Evolutionary conservation across 2,329 filamentous ascomycete genomes (phyloP).

Genomic region (Fusarium xyrophilum): DNA sequence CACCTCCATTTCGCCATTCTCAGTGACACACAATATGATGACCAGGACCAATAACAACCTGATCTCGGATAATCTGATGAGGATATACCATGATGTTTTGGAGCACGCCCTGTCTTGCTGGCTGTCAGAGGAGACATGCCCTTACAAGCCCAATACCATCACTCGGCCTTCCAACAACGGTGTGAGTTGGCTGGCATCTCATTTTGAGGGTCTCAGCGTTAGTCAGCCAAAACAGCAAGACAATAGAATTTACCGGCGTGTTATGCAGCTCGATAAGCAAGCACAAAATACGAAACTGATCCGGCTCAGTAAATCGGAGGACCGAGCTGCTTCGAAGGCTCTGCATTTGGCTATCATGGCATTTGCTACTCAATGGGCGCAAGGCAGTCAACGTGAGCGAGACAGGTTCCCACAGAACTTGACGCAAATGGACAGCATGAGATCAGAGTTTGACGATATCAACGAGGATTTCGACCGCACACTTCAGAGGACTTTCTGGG

Average conservation of each 20-base stretch:
- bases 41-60: conserved; percentile 39
- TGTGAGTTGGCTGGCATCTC: conserved; percentile 40
- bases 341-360: conserved; percentile 59
- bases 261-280: conserved; percentile 55
- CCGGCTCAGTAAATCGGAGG: conserved; percentile 50
- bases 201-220: conserved; percentile 40
- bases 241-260: conserved; percentile 59
- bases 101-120: conserved; percentile 62
- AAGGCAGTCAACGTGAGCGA: conserved; percentile 40
- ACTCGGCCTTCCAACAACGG: conserved; percentile 36
- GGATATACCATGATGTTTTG: conserved; percentile 61
- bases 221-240: conserved; percentile 41
- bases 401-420: conserved; percentile 37
- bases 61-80: conserved; percentile 41
- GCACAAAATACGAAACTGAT: conserved; percentile 51
- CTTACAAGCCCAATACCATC: conserved; percentile 48
- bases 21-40: conserved; percentile 38
- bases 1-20: conserved; percentile 41
- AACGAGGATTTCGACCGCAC: conserved; percentile 49
- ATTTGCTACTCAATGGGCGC: conserved; percentile 58
- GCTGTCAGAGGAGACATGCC: conserved; percentile 61
- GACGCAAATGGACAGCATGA: conserved; percentile 35
- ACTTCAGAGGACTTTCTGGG: conserved; percentile 50
- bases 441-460: conserved; percentile 38
- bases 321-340: conserved; percentile 53